Percentiles rank a stretch among this genome's conserved stretches.
phyloP scores from a whole-genome alignment of 164 flowering plant genomes.

The Malania oleifera region DNA sequence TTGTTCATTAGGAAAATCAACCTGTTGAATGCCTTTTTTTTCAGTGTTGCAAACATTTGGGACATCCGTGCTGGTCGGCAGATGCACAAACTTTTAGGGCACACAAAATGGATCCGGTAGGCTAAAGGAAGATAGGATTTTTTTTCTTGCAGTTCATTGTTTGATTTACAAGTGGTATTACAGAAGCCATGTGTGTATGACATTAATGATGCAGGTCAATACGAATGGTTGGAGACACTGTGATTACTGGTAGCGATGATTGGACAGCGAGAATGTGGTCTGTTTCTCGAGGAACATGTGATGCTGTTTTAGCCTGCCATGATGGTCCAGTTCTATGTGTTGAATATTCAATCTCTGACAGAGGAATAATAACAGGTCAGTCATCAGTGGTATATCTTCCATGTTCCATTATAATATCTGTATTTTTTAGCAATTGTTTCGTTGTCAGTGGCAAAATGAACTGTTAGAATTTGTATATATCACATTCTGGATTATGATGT shows the following conservation, averaged over 20 bases:
- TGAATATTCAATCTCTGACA: slow-evolving; percentile 72
- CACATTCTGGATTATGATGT: slow-evolving; percentile 7
- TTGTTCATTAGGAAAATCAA: slow-evolving; percentile 1
- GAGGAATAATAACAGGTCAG: slow-evolving; percentile 89
- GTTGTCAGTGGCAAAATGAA: not conserved
- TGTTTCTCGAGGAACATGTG: slow-evolving; percentile 89
- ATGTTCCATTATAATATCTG: slow-evolving; percentile 1
- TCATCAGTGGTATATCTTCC: not conserved
- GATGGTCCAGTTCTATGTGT: slow-evolving; percentile 87
- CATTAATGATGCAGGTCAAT: slow-evolving; percentile 60
- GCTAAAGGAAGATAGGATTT: slow-evolving; percentile 7
- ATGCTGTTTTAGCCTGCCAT: slow-evolving; percentile 96
- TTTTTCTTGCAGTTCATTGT: slow-evolving; percentile 1
- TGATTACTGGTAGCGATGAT: slow-evolving; percentile 96
- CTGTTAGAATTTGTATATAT: not conserved
- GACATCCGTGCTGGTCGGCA: slow-evolving; percentile 94
- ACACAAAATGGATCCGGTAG: slow-evolving; percentile 91
- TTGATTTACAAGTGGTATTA: not conserved
- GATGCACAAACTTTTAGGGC: slow-evolving; percentile 94
- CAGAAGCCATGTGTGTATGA: not conserved
- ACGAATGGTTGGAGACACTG: slow-evolving; percentile 91
- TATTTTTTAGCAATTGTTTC: not conserved
- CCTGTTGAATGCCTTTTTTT: slow-evolving; percentile 16
- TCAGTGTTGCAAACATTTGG: slow-evolving; percentile 88
- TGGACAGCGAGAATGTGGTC: slow-evolving; percentile 99